Base-by-base conservation (phyloP, 768 basidiomycete species). In the Omphalotus guepiniiformis region DNA sequence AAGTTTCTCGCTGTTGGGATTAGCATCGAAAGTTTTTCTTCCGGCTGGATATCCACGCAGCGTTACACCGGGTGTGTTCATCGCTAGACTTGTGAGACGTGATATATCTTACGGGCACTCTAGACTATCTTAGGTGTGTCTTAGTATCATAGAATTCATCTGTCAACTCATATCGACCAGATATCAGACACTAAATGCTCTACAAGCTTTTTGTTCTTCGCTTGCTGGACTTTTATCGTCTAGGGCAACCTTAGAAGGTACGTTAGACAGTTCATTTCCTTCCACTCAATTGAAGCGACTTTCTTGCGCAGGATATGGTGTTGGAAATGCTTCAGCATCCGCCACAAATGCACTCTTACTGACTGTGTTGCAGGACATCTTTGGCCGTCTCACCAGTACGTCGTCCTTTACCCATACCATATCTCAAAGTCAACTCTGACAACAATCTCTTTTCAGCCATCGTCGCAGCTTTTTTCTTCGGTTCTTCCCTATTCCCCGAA, bases 131-230 rank as follows among this genome's bases (percentile, higher is more conserved):
- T 44, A 63, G 69, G 81, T 81, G 55, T 51, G 74, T 54, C 9
- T 41, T 19, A 27, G 42, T 25, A 8, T 25, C 13, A 28, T 34
- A n/a, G 47, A 47, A 16, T 16, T 39, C 37, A n/a, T 22, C 21
- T 19, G 44, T 27, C 42, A 51, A 38, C 36, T 47, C 57, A 50
- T 25, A 47, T 28, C 13, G 11, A n/a, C 8, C 55, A 85, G 83
- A 50, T 86, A 83, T 54, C 83, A 86, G 58, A 64, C 80, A 12
- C 72, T 78, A 53, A 85, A 86, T 52, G 79, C 79, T 0, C 47
- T 83, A 3, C 85, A 86, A 61, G 80, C 83, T 2, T 85, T 84
- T 53, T 85, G 82, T 56, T 85, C 78, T 55, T 82, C 84, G 0
- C 62, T 86, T 2, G 77, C 83, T 0, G 71, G 79, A 0, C 64